A percentile compares a stretch with the other conserved stretches of the same genome.
These are phyloP conservation scores for Verticillium alfalfae DNA, from an alignment of 2,329 filamentous ascomycete species.

Conservation along the genomic window DNA sequence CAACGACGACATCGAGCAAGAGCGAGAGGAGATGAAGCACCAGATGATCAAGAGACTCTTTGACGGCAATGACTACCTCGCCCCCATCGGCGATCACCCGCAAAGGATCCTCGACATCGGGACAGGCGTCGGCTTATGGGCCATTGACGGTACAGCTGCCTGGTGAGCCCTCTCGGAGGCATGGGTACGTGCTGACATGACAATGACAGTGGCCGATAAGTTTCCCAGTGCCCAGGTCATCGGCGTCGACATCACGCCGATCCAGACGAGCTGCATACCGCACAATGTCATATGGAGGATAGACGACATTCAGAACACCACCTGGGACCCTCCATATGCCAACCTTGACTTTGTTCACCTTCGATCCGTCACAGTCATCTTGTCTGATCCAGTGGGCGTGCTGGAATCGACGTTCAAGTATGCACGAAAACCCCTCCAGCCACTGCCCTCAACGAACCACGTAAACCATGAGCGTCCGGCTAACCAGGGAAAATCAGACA, in stretches of 20 bases:
- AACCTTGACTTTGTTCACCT: conserved; percentile 48
- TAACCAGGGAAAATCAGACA: conserved; percentile 17
- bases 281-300: conserved; percentile 52
- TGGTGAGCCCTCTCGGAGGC: neutral
- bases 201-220: conserved; percentile 33
- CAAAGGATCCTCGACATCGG: conserved; percentile 46
- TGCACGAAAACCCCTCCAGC: neutral
- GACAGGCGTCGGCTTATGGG: conserved; percentile 50
- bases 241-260: conserved; percentile 37
- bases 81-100: conserved; percentile 36
- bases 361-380: conserved; percentile 43
- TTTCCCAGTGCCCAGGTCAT: conserved; percentile 39
- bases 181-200: neutral
- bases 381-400: conserved; percentile 44
- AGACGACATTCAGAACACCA: conserved; percentile 32
- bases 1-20: conserved; percentile 46
- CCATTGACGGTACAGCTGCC: conserved; percentile 37
- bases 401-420: conserved; percentile 41
- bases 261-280: conserved; percentile 42
- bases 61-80: conserved; percentile 31
- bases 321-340: conserved; percentile 23
- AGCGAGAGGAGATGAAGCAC: conserved; percentile 43
- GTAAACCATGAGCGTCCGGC: neutral
- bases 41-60: conserved; percentile 41
- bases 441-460: no score